Evolutionary conservation across 331 rosid genomes (phyloP), one percentile per base, ranked within the genome.

Genomic region (Rosa hybrid): DNA sequence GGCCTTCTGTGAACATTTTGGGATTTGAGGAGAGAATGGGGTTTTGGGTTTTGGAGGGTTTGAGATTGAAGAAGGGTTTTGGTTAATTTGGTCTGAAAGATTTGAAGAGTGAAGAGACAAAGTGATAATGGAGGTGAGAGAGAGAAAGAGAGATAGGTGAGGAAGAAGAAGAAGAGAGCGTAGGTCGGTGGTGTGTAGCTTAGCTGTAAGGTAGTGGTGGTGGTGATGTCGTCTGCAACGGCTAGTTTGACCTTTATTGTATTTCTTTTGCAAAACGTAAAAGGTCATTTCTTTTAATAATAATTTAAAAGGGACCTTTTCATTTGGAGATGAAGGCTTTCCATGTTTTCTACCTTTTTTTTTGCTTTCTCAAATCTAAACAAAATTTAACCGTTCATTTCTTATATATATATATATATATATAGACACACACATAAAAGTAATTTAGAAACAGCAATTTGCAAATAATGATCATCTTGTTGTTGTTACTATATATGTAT

Each of bases 1-100:
- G 92, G 54, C 99, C 99, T 84, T 96, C 88, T 0, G 97, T 91
- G 90, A 95, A 95, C 99, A 93, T 95, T 45, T 53, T 84, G 18
- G 11, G 70, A 13, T 4, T 64, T 9, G 39, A 34, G 39, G 39
- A 34, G 39, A 34, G 39, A 34, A 34, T 64, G 16, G 21, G 42
- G 25, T 65, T 62, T 62, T 62, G 4, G 39, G 39, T 34, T 34
- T 34, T 34, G 0, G 34, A 1, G 59, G 59, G 4, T 17, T 1
- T 45, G 69, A 21, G 68, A 60, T 21, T 21, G 39, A 62, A 62
- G 70, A 16, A 13, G 11, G 42, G 12, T 5, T 65, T 34, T 65
- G n/a, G 11, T 34, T 16, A 11, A 13, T 30, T 16, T 42, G 71
- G 8, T 14, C 11, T 65, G 45, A 34, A 17, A 65, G 45, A 30